Evolutionary conservation across 306 rosid genomes (phyloP).

Genomic region (Cicer cuneatum): DNA sequence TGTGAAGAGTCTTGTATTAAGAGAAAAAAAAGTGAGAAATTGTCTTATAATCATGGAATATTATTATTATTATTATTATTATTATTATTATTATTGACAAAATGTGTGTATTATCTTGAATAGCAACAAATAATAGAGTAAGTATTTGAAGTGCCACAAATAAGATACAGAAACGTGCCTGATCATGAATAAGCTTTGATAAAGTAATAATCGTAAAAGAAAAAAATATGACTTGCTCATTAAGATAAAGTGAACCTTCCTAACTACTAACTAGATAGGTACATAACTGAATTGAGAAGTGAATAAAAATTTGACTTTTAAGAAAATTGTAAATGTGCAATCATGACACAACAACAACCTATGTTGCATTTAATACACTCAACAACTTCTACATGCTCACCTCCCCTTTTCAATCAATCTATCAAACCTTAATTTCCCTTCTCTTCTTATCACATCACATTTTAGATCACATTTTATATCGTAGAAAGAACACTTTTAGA

Average conservation of each 20-base stretch:
- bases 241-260: conserved; percentile 25
- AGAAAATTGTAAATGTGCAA: not conserved
- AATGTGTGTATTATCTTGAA: too few species aligned
- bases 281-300: not conserved
- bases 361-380: conserved; percentile 50
- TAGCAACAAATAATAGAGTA: too few species aligned
- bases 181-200: too few species aligned
- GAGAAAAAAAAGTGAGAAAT: too few species aligned
- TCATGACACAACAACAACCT: conserved; percentile 29
- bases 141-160: too few species aligned
- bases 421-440: not conserved
- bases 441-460: not conserved
- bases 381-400: conserved; percentile 38
- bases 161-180: too few species aligned
- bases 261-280: conserved; percentile 4
- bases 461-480: not conserved
- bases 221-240: not conserved
- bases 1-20: too few species aligned
- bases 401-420: not conserved
- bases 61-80: too few species aligned
- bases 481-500: too few species aligned
- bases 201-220: too few species aligned
- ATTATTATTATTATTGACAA: too few species aligned
- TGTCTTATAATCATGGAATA: too few species aligned
- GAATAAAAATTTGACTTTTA: not conserved